Conservation (phyloP, 768 basidiomycete species). For the Exidia glandulosa region DNA sequence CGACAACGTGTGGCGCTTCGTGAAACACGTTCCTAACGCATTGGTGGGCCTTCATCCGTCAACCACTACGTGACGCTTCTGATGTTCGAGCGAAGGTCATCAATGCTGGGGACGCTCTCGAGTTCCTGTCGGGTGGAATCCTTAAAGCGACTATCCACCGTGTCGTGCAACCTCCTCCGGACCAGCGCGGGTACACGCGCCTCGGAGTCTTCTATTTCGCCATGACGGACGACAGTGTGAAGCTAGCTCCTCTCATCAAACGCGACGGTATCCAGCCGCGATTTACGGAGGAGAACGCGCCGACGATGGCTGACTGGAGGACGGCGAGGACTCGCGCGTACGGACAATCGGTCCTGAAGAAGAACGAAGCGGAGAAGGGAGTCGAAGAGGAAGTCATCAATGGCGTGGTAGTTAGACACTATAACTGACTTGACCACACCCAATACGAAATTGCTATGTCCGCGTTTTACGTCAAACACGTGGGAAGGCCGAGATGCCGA, state of each 20-base stretch:
- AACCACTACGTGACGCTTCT: constrained; percentile 9
- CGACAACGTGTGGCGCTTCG: constrained; percentile 47
- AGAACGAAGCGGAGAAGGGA: constrained; percentile 22
- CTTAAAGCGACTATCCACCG: constrained; percentile 52
- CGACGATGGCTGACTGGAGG: constrained; percentile 43
- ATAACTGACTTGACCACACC: constrained; percentile 27
- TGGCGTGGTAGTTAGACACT: constrained; percentile 47
- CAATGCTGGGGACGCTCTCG: constrained; percentile 48
- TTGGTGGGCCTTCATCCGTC: constrained; percentile 26
- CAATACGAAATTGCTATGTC: neutral
- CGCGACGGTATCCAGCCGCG: constrained; percentile 28
- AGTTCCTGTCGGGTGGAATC: constrained; percentile 50
- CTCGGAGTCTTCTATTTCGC: constrained; percentile 51
- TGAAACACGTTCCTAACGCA: constrained; percentile 47
- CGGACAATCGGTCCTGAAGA: constrained; percentile 35
- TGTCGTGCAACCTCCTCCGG: constrained; percentile 45
- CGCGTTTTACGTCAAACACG: neutral
- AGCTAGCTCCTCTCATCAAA: constrained; percentile 33
- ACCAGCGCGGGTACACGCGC: constrained; percentile 38
- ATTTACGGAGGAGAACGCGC: constrained; percentile 30
- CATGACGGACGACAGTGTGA: constrained; percentile 38
- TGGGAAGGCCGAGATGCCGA: neutral
- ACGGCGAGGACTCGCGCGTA: constrained; percentile 40
- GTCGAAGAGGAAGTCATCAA: constrained; percentile 46
- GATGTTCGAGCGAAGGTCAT: constrained; percentile 23